These are phyloP conservation scores for Chrysosporium queenslandicum DNA, from an alignment of 2,329 filamentous ascomycete species.

Conservation along the genomic window DNA sequence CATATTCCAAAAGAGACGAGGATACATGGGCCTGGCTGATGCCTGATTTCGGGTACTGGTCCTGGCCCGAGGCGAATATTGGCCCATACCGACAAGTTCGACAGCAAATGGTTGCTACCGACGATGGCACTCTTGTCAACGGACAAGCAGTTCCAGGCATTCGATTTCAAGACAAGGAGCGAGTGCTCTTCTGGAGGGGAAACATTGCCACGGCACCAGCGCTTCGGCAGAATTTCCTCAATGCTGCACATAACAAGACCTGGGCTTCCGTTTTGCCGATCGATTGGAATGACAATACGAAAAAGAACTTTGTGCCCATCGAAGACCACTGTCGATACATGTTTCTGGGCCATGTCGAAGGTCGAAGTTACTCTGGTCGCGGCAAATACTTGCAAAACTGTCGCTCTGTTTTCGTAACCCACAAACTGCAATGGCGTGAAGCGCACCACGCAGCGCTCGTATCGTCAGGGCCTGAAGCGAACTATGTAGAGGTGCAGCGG, in stretches of 20 bases:
- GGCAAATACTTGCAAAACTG: slow-evolving; percentile 47
- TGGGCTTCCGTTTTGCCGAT: slow-evolving; percentile 41
- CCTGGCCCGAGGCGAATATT: slow-evolving; percentile 42
- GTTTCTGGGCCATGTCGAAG: slow-evolving; percentile 46
- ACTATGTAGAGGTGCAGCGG: slow-evolving; percentile 41
- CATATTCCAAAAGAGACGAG: slow-evolving; percentile 34
- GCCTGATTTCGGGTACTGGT: slow-evolving; percentile 47
- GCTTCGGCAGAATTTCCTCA: slow-evolving; percentile 33
- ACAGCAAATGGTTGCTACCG: slow-evolving; percentile 29
- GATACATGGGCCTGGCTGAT: slow-evolving; percentile 41
- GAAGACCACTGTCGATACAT: slow-evolving; percentile 47
- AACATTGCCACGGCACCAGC: slow-evolving; percentile 31
- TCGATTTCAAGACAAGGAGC: slow-evolving; percentile 32
- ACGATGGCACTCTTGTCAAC: slow-evolving; percentile 25
- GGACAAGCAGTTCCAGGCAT: slow-evolving; percentile 18
- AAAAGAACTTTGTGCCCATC: slow-evolving; percentile 39
- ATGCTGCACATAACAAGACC: slow-evolving; percentile 30
- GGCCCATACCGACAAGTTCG: slow-evolving; percentile 38
- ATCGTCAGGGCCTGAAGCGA: slow-evolving; percentile 39
- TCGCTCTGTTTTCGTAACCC: slow-evolving; percentile 41
- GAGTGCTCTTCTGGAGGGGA: slow-evolving; percentile 43
- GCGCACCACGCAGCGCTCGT: slow-evolving; percentile 41
- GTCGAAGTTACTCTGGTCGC: slow-evolving; percentile 45
- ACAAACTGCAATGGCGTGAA: slow-evolving; percentile 41
- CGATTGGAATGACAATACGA: slow-evolving; percentile 34